Percentiles rank a stretch among this genome's conserved stretches.
phyloP scores from a whole-genome alignment of 2,329 filamentous ascomycete species.

The Boeremia lycopersici region DNA sequence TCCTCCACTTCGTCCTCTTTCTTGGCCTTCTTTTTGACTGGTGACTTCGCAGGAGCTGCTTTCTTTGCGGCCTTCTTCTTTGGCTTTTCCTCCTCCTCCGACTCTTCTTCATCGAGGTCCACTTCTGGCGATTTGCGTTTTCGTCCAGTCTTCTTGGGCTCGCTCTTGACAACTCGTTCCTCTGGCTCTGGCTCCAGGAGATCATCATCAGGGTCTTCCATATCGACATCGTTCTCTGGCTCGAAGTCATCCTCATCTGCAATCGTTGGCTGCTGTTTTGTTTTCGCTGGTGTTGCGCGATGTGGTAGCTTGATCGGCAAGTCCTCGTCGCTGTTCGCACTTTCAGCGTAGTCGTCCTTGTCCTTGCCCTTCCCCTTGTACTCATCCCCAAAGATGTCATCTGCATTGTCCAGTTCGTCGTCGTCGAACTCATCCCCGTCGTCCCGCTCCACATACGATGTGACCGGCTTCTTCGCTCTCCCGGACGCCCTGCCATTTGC shows the following conservation, averaged over 20 bases:
- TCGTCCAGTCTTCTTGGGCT: constrained; percentile 49
- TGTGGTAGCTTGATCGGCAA: constrained; percentile 39
- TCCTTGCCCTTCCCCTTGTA: constrained; percentile 66
- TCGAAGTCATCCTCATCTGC: constrained; percentile 51
- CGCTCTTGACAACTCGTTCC: constrained; percentile 47
- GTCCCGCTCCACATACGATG: constrained; percentile 61
- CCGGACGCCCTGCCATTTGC: constrained; percentile 46
- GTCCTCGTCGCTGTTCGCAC: constrained; percentile 37
- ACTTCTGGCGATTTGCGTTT: constrained; percentile 65
- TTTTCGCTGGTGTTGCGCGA: constrained; percentile 45
- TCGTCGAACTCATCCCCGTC: constrained; percentile 61
- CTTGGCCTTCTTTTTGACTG: constrained; percentile 65
- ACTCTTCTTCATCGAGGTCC: constrained; percentile 57
- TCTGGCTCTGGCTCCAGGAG: constrained; percentile 53
- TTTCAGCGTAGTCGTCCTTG: constrained; percentile 73
- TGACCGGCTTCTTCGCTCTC: constrained; percentile 51
- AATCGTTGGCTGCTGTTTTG: constrained; percentile 56
- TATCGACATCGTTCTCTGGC: constrained; percentile 57
- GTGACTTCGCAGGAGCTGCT: constrained; percentile 52
- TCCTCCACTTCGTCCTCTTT: constrained; percentile 71
- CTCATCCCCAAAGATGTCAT: constrained; percentile 83
- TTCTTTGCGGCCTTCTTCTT: constrained; percentile 60
- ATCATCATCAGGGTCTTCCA: constrained; percentile 59
- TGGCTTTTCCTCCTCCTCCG: constrained; percentile 61
- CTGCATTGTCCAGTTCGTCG: constrained; percentile 62